Conservation (phyloP, 495 filamentous ascomycete species). For the Aspergillus sclerotiicarbonarius region DNA sequence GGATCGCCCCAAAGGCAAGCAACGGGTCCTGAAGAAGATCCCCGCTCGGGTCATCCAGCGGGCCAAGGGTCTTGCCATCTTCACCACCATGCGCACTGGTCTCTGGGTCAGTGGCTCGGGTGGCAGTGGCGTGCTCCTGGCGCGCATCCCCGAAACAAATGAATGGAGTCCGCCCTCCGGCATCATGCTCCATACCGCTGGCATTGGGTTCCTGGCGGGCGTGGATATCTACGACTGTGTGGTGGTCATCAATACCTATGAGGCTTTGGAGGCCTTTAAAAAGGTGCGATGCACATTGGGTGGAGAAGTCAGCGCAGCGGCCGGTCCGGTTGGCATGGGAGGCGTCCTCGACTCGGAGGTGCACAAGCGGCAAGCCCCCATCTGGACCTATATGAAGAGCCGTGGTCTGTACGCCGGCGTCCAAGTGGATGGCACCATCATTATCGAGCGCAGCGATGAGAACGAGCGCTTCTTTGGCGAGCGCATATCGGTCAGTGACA, state of each 20-base stretch:
- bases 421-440: conserved; percentile 77
- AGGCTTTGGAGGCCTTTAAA: conserved; percentile 78
- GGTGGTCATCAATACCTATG: conserved; percentile 80
- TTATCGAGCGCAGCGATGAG: conserved; percentile 83
- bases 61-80: conserved; percentile 84
- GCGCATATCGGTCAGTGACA: conserved; percentile 71
- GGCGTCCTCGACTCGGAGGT: conserved; percentile 72
- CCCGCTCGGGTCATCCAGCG: conserved; percentile 76
- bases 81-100: conserved; percentile 90
- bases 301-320: conserved; percentile 70
- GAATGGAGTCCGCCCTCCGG: conserved; percentile 87
- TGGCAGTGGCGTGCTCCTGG: conserved; percentile 74
- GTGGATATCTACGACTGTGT: conserved; percentile 95
- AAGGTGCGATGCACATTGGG: conserved; percentile 74
- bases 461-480: conserved; percentile 84
- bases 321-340: conserved; percentile 76
- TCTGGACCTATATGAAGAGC: conserved; percentile 87
- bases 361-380: conserved; percentile 66
- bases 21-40: conserved; percentile 76
- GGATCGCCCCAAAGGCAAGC: conserved; percentile 62
- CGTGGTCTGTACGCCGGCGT: conserved; percentile 81
- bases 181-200: conserved; percentile 82
- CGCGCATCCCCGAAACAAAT: conserved; percentile 69
- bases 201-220: conserved; percentile 81
- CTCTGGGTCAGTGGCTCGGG: conserved; percentile 89